Base-by-base conservation (phyloP, 176 grass and related monocot species). In the Echinochloa phyllopogon region DNA sequence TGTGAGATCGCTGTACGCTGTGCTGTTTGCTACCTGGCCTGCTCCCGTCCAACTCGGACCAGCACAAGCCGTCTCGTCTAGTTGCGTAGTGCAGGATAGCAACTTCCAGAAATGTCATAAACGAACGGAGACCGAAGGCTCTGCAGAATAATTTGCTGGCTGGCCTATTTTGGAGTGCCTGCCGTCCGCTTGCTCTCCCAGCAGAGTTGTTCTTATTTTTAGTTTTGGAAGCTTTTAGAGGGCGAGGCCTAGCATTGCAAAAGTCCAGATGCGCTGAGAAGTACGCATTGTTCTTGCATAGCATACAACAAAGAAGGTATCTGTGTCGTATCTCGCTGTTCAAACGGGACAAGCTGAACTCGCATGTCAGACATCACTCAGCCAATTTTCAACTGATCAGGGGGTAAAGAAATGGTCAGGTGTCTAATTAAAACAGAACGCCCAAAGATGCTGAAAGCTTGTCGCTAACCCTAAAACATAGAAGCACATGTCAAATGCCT, bases 101-200 rank as follows among this genome's bases (percentile, higher is more conserved):
- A 87, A 75, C 50, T 75, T 68, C 84, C 75, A 36, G 23, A 79
- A 83, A 79, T 58, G 80, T 36, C 79, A 83, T 79, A 42, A 78
- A 73, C 9, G 88, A 83, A 78, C 23, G 65, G 44, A 81, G 36
- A 18, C 25, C 5, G 49, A 74, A 60, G 53, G 66, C 45, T 84
- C 51, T 52, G 42, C 66, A 1, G 82, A 65, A 75, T 75, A 68
- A 82, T 90, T 81, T 11, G 24, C 24, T 47, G 72, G 65, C 65
- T 71, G 81, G 56, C 57, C 67, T 59, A 41, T 75, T 75, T 89
- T 85, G 87, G 70, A 85, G 62, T 8, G 42, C 60, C 15, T 78
- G 61, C 79, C 60, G 57, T 86, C 80, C 24, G 48, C 60, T 90
- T 83, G 42, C 74, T 57, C 83, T 77, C 38, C 66, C 18, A 75